Evolutionary conservation across 306 rosid species (phyloP), one percentile per base, ranked within the genome.

Genomic region (Canavalia ensiformis): DNA sequence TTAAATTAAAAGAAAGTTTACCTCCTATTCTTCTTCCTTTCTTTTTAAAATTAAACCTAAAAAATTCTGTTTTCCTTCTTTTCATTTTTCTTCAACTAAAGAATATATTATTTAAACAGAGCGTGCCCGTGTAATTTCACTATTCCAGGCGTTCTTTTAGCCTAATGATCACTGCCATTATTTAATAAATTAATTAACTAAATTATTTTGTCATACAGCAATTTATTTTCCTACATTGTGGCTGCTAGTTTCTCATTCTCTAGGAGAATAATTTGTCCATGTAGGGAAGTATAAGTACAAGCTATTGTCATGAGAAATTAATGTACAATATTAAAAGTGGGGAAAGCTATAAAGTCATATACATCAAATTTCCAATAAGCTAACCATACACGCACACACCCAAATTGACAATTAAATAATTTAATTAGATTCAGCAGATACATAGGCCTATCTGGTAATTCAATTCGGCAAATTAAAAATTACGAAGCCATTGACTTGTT

Each of bases 381-480:
- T 35, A 50, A 49, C 30, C 7, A 50, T 64, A 54, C 46, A 28
- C 1, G 5, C 39, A 70, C 49, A 35, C 25, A 39, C 73, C 39
- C 9, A 80, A 80, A 72, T 37, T 37, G n/a, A 64, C 55, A 34
- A 10, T 56, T 64, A 7, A 60, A 13, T 59, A 72, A 12, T 2
- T 13, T 13, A 66, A 68, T 60, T 29, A 55, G 51, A 34, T 42
- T 45, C 73, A 37, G 57, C 63, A 29, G 46, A 59, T 29, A 2
- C 10, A 25, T 71, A 30, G 75, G 30, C 34, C 51, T 31, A 18
- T 60, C 13, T 35, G 18, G 45, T 37, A 69, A 68, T 44, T 42
- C 41, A 68, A 79, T 18, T 33, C 3, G 47, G 55, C 30, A 71
- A 54, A 71, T 55, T 71, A 58, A 54, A 56, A 70, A 79, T 7